Evolutionary conservation across 2,329 filamentous ascomycete species (phyloP), one percentile per base, ranked within the genome.

Genomic region (Ceratocystiopsis brevicomis): DNA sequence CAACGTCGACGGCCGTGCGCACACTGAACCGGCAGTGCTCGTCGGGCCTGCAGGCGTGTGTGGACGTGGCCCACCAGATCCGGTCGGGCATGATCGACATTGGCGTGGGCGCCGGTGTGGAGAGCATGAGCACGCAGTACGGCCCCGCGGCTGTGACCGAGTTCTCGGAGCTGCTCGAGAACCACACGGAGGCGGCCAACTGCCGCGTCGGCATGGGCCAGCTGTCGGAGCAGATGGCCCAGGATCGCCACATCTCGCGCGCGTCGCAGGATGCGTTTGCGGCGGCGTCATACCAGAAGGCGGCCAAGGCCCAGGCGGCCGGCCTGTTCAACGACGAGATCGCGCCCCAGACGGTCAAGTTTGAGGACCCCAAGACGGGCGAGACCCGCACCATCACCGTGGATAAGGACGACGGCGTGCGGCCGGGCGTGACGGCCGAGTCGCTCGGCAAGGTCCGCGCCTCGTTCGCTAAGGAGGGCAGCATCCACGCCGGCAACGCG

Each of bases 141-240:
- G 90, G 88, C 33, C 87, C 88, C 19, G 69, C 68, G 38, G 90
- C 90, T 48, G 88, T 96, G 15, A 75, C 78, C 48, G 90, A 96
- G 63, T 95, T 96, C 71, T 90, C 83, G 30, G 84, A 93, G 41
- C 72, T 84, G 43, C 76, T 96, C 50, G 83, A 95, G 57, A 73
- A 67, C 54, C 73, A 88, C 67, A 71, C 76, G 50, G 80, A 90
- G 58, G 73, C 87, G 19, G 81, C 81, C 55, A 92, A 95, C 72
- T 98, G 90, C 77, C 95, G 93, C 67, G 88, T 96, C 3, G 79
- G 86, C 59, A 96, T 96, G 90, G 88, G 88, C 53, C 73, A 86
- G 12, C 69, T 96, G 41, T 94, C 85, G 25, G 90, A 98, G 64
- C 63, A 88, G 56, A 95, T 96, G 88, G 90, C 88, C 52, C 81